A percentile compares a stretch with the other conserved stretches of the same genome.
Conservation (phyloP, 768 basidiomycete species). For the Pleurotus giganteus region DNA sequence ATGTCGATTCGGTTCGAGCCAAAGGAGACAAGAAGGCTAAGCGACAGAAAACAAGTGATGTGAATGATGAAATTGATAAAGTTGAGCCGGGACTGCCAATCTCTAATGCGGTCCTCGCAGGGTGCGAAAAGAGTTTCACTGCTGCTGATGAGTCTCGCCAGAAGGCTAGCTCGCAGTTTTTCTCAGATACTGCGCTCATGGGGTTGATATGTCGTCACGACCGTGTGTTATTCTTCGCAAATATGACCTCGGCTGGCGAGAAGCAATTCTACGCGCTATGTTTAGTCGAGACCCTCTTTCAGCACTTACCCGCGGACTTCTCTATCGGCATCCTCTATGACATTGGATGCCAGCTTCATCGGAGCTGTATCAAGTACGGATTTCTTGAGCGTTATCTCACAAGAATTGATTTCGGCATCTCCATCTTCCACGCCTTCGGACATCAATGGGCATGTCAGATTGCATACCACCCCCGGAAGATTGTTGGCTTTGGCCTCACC, state of each 20-base stretch:
- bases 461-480: no score
- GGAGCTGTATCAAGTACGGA: conserved; percentile 17
- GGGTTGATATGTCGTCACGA: conserved; percentile 32
- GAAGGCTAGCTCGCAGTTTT: conserved; percentile 17
- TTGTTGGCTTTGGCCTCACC: no score
- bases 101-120: conserved; percentile 15
- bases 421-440: conserved; percentile 36
- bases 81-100: conserved; percentile 16
- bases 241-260: conserved; percentile 31
- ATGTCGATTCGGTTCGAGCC: no score
- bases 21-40: no score
- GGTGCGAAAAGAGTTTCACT: conserved; percentile 16
- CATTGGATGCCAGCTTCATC: conserved; percentile 28
- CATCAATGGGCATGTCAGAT: no score
- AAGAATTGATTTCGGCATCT: conserved; percentile 25
- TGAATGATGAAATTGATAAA: not conserved
- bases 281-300: conserved; percentile 25
- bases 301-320: conserved; percentile 19
- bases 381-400: conserved; percentile 19
- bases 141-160: conserved; percentile 24
- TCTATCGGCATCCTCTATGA: conserved; percentile 26
- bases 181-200: conserved; percentile 31
- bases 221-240: conserved; percentile 24
- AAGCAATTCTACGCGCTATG: no score
- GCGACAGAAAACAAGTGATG: no score